Base-by-base conservation (phyloP, 768 basidiomycete genomes). In the Chalciporus pseudorubinellus region DNA sequence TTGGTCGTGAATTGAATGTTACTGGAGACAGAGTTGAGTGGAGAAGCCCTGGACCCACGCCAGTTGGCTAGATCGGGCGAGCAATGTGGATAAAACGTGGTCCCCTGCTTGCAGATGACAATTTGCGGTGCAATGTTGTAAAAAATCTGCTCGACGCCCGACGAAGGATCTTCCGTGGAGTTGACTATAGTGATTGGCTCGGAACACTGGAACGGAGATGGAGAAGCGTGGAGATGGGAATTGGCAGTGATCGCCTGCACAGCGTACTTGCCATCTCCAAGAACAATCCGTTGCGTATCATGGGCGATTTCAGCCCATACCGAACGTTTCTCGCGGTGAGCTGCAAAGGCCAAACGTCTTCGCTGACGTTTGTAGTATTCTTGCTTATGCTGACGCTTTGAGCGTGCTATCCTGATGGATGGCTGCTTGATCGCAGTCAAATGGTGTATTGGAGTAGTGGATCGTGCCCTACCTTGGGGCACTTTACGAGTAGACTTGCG, bases 181-280 rank as follows among this genome's bases (percentile, higher is more conserved):
- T 54, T 42, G 6, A 22, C 34, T 16, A 39, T 13, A 38, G 29
- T 36, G 12, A 61, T 29, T 18, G 52, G 50, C 46, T 21, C 38
- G 36, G 56, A 52, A 53, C n/a, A 47, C 38, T 53, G 50, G 38
- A 64, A 64, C 6, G 63, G 53, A 21, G 60, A 62, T 26, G 47
- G 38, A 28, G 55, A 28, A 28, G 52, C 33, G 24, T 36, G 46
- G 4, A 45, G 45, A 29, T 45, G 20, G 39, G 51, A 29, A 42
- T 48, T 42, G 39, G 53, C 43, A n/a, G 56, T 44, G 19, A 52
- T 43, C 40, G 41, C 57, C 52, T 68, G 68, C 56, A 69, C 65
- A 48, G 63, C 59, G 63, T 75, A 75, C 66, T 71, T 64, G 57
- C 74, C 74, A 63, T 73, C 67, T 16, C 72, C 74, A 49, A 72